Percentiles rank a stretch among this genome's conserved stretches.
Evolutionary conservation across 192 early-diverging fungal genomes (phyloP).

Genomic region (Coemansia sp.): DNA sequence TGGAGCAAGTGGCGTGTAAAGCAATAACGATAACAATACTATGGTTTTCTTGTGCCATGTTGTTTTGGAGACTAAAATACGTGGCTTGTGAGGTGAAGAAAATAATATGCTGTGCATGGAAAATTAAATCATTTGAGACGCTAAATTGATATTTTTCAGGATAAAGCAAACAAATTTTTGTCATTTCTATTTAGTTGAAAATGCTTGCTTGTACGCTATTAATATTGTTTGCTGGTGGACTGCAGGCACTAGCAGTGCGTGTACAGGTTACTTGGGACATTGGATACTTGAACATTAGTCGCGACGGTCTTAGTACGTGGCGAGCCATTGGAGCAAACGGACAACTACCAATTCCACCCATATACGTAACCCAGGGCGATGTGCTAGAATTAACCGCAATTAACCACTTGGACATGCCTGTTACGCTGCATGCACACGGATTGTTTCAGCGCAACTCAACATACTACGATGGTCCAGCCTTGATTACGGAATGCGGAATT

Average conservation of each 20-base stretch:
- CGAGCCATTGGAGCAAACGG: constrained; percentile 68
- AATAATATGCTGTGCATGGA: too few species aligned
- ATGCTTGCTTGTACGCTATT: not conserved
- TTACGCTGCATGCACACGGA: constrained; percentile 74
- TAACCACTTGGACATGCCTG: constrained; percentile 59
- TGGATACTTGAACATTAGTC: constrained; percentile 62
- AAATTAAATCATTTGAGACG: too few species aligned
- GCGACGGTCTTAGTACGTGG: constrained; percentile 60
- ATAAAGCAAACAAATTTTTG: not conserved
- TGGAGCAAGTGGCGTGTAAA: too few species aligned
- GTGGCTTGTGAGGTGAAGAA: too few species aligned
- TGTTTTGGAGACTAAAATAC: too few species aligned
- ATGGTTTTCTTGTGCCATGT: too few species aligned
- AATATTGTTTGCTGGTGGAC: not conserved
- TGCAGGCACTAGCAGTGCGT: constrained; percentile 4
- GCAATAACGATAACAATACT: too few species aligned
- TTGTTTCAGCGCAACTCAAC: constrained; percentile 69
- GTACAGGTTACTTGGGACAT: constrained; percentile 62
- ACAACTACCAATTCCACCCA: constrained; percentile 55
- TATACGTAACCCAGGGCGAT: constrained; percentile 19
- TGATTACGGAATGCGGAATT: constrained; percentile 74
- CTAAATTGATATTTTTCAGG: too few species aligned
- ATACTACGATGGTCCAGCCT: constrained; percentile 67
- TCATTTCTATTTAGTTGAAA: not conserved
- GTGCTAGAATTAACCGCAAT: constrained; percentile 32